These are phyloP conservation scores for Helichrysum umbraculigerum DNA, from an alignment of 129 eudicot species.

Conservation along the genomic window DNA sequence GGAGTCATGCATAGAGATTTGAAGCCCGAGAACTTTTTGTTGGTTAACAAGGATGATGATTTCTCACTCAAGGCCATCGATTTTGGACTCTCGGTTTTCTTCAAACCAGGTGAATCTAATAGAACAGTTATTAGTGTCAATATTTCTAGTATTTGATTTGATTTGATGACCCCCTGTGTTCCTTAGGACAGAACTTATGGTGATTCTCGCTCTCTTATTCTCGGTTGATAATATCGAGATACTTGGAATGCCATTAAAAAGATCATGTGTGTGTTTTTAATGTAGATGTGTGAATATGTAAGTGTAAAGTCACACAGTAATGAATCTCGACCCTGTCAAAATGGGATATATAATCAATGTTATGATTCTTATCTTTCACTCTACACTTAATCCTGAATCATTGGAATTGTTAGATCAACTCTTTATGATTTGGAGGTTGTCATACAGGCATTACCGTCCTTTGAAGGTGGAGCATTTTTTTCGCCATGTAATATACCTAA, in stretches of 20 bases:
- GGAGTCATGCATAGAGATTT: constrained; percentile 68
- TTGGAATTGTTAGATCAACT: no score
- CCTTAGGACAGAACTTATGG: background rate
- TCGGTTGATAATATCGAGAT: background rate
- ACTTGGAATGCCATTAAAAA: background rate
- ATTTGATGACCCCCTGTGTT: background rate
- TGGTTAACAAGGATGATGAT: constrained; percentile 36
- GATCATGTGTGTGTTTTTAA: background rate
- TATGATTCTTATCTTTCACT: no score
- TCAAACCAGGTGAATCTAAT: constrained; percentile 50
- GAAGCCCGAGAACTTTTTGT: constrained; percentile 38
- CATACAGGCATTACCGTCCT: no score
- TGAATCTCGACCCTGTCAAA: background rate
- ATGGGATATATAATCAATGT: no score
- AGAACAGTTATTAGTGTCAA: background rate
- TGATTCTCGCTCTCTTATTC: background rate
- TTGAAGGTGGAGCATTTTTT: no score
- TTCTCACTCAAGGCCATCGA: constrained; percentile 42
- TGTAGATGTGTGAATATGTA: no score
- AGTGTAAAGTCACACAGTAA: background rate
- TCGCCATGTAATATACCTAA: no score
- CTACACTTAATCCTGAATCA: no score
- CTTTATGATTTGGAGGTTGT: no score
- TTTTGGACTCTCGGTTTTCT: constrained; percentile 40
- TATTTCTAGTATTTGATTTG: no score